Conservation (phyloP, 148 eudicot genomes). For the Vaccinium corymbosum region DNA sequence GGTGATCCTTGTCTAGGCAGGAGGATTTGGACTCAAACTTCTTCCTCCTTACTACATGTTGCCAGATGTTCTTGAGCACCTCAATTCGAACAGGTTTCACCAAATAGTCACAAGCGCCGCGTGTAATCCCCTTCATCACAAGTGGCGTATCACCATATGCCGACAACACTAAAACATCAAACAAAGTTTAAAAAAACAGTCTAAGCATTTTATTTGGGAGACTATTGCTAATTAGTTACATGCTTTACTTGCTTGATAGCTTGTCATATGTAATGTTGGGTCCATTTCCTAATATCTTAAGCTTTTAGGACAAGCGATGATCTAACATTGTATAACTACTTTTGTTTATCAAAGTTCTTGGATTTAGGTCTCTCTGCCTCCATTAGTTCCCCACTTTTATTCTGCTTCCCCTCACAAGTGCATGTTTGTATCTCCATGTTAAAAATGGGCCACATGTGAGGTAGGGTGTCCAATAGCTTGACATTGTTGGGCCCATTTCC, state of each 20-base stretch:
- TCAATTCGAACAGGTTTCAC: constrained; percentile 86
- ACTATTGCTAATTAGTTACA: not conserved
- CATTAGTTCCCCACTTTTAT: not conserved
- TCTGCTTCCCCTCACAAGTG: not conserved
- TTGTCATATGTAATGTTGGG: not conserved
- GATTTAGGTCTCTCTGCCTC: not conserved
- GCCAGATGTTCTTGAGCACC: constrained; percentile 87
- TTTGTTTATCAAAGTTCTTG: not conserved
- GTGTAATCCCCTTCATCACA: constrained; percentile 80
- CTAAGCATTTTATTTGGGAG: not conserved
- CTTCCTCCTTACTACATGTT: constrained; percentile 65
- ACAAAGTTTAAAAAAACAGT: not conserved
- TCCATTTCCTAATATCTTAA: not conserved
- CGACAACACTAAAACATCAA: constrained; percentile 61
- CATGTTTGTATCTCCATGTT: not conserved
- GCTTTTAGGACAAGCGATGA: not conserved
- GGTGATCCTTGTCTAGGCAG: constrained; percentile 23
- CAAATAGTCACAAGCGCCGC: constrained; percentile 89
- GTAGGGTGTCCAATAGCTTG: not conserved
- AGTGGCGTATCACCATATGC: constrained; percentile 61
- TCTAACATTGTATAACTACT: not conserved
- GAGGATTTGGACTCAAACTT: constrained; percentile 28
- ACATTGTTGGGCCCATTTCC: not conserved
- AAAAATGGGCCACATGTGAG: not conserved
- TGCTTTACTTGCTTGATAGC: not conserved